Percentiles rank a stretch among this genome's conserved stretches.
These are phyloP conservation scores for Boletus austroedulis DNA, from an alignment of 1,284 basidiomycete species.

Conservation along the genomic window DNA sequence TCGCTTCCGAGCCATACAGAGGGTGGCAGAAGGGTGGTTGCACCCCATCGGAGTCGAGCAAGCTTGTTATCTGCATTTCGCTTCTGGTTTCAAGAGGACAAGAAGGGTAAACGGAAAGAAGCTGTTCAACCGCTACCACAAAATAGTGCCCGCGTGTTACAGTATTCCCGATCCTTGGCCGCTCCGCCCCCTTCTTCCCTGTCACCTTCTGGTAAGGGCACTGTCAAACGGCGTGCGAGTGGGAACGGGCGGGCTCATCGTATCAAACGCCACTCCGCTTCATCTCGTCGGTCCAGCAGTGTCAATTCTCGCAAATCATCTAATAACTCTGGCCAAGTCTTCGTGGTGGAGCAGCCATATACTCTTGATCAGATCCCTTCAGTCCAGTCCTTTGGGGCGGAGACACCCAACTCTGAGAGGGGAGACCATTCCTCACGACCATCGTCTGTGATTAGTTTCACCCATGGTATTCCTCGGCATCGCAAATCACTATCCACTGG, in stretches of 20 bases:
- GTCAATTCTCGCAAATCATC: slow-evolving; percentile 77
- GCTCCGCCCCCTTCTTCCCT: slow-evolving; percentile 15
- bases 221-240: slow-evolving; percentile 48
- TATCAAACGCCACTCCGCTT: slow-evolving; percentile 59
- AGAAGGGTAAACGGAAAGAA: slow-evolving; percentile 72
- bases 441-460: slow-evolving; percentile 70
- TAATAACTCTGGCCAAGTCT: slow-evolving; percentile 59
- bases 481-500: slow-evolving; percentile 73
- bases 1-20: slow-evolving; percentile 56
- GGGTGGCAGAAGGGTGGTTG: slow-evolving; percentile 32
- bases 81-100: slow-evolving; percentile 78
- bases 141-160: slow-evolving; percentile 22
- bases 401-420: slow-evolving; percentile 75
- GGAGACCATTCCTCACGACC: slow-evolving; percentile 73
- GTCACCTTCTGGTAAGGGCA: slow-evolving; percentile 34
- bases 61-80: slow-evolving; percentile 71
- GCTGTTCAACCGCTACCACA: slow-evolving; percentile 30
- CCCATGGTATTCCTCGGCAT: slow-evolving; percentile 52
- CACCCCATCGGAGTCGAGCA: slow-evolving; percentile 55
- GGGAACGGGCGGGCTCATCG: slow-evolving; percentile 49
- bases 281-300: slow-evolving; percentile 76
- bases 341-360: slow-evolving; percentile 54
- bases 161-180: slow-evolving; percentile 30
- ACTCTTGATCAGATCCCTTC: slow-evolving; percentile 49
- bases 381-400: slow-evolving; percentile 64